Evolutionary conservation across 768 basidiomycete species (phyloP).

Genomic region (Kondoa subrosea): DNA sequence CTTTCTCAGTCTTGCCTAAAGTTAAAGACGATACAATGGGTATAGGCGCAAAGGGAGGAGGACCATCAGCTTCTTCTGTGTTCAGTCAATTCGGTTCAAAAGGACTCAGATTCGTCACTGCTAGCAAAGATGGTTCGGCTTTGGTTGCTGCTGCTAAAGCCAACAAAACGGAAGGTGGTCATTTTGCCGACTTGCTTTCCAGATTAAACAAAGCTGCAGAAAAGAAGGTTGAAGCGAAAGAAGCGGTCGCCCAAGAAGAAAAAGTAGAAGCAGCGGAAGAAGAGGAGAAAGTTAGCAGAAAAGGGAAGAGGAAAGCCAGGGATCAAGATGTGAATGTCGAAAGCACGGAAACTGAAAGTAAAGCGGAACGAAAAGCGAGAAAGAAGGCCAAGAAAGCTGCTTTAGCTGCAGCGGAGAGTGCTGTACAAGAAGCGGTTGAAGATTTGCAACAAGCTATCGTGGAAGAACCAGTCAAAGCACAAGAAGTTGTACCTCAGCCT

Average conservation of each 20-base stretch:
- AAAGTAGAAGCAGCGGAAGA: background rate
- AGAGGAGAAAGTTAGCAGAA: too few species aligned
- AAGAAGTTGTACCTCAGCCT: background rate
- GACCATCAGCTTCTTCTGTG: background rate
- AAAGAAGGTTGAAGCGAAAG: background rate
- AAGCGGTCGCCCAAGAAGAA: background rate
- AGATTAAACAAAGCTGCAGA: background rate
- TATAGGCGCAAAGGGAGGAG: background rate
- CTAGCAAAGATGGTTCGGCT: background rate
- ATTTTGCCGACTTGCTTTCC: background rate
- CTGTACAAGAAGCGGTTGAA: background rate
- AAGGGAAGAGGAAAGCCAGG: background rate
- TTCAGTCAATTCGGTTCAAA: background rate
- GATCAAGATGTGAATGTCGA: background rate
- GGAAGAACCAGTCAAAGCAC: background rate
- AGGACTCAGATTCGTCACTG: slow-evolving; percentile 1
- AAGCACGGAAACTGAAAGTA: background rate
- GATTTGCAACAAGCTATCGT: background rate
- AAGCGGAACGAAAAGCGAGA: background rate
- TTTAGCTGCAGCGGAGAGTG: background rate
- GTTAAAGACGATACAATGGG: slow-evolving; percentile 5
- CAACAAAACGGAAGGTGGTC: slow-evolving; percentile 4
- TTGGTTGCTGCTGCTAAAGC: background rate
- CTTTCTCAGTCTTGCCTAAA: background rate
- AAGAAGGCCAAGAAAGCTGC: background rate